phyloP scores from a whole-genome alignment of 208 protist genomes.

The Leishmania tarentolae region DNA sequence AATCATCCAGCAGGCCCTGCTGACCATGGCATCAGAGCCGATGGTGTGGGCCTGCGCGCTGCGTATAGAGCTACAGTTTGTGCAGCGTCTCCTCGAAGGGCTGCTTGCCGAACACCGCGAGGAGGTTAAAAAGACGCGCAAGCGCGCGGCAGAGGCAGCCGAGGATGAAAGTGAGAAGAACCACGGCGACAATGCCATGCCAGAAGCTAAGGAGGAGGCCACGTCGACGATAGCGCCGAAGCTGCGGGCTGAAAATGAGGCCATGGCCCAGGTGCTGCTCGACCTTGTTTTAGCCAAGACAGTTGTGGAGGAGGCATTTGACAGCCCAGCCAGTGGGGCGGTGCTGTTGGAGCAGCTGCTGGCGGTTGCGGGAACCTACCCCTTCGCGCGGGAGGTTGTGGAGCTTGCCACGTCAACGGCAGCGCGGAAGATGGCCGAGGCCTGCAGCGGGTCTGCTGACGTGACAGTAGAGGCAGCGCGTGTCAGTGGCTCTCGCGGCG shows the following conservation, averaged over 20 bases:
- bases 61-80: constrained; percentile 78
- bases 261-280: constrained; percentile 57
- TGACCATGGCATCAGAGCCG: constrained; percentile 54
- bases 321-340: constrained; percentile 54
- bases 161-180: constrained; percentile 12
- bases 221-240: constrained; percentile 34
- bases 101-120: constrained; percentile 46
- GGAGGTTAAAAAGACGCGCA: constrained; percentile 29
- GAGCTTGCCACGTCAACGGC: constrained; percentile 28
- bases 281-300: constrained; percentile 69
- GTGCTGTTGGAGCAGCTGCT: constrained; percentile 49
- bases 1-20: constrained; percentile 79
- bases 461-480: constrained; percentile 2
- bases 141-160: constrained; percentile 4
- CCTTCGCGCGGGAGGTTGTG: constrained; percentile 50
- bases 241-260: constrained; percentile 63
- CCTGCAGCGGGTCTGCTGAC: constrained; percentile 17
- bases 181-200: not conserved
- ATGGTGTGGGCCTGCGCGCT: constrained; percentile 74
- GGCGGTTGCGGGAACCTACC: constrained; percentile 41
- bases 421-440: constrained; percentile 37
- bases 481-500: not conserved
- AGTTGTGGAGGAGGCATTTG: constrained; percentile 73
- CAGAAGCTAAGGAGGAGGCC: constrained; percentile 8
- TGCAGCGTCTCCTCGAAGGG: constrained; percentile 46